Conservation (phyloP, 768 basidiomycete genomes). For the Lactarius deliciosus region DNA sequence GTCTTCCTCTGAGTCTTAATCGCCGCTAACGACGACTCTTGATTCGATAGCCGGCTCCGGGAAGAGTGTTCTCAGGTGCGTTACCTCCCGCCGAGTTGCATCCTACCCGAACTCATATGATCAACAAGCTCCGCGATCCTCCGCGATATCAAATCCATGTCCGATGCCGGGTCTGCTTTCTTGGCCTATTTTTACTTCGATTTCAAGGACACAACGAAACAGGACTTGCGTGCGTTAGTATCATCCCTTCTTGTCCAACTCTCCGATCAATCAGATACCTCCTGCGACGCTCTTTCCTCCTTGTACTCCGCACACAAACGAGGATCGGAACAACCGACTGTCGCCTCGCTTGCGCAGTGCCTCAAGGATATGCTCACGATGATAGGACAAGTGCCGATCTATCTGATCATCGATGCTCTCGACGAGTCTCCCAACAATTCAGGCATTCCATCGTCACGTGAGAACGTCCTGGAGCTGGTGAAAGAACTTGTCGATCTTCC, state of each 20-base stretch:
- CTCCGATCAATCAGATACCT: neutral
- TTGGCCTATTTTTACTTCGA: neutral
- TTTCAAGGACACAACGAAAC: neutral
- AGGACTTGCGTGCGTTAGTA: neutral
- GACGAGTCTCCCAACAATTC: neutral
- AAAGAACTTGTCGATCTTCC: neutral
- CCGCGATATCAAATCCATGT: neutral
- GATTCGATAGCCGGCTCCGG: neutral
- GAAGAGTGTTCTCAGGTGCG: neutral
- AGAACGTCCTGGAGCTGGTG: neutral
- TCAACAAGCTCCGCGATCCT: neutral
- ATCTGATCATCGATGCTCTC: neutral
- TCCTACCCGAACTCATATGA: neutral
- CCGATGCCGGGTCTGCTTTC: neutral
- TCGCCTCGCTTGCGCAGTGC: neutral
- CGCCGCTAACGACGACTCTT: neutral
- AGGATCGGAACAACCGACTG: neutral
- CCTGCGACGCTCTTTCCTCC: neutral
- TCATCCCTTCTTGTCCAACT: neutral
- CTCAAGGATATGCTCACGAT: neutral
- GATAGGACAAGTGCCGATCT: neutral
- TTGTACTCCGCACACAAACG: neutral
- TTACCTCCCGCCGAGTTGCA: neutral
- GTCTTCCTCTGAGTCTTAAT: neutral
- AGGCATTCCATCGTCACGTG: neutral